A percentile compares a stretch with the other conserved stretches of the same genome.
These are phyloP conservation scores for Russula earlei DNA, from an alignment of 768 basidiomycete genomes.

Conservation along the genomic window DNA sequence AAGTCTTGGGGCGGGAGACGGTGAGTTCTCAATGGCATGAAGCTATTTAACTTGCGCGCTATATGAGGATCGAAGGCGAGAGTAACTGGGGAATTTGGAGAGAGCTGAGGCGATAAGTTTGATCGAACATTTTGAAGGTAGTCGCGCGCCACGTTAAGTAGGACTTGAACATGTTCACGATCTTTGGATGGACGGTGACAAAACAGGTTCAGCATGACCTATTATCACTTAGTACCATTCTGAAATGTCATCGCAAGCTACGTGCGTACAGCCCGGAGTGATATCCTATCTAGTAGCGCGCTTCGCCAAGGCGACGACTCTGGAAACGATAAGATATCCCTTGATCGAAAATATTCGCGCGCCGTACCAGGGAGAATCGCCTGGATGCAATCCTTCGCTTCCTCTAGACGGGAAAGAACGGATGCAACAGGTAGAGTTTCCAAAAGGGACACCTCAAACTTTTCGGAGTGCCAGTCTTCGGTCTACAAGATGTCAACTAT, in stretches of 20 bases:
- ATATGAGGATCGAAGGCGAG: slow-evolving; percentile 59
- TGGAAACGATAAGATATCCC: background rate
- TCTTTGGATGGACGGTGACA: slow-evolving; percentile 33
- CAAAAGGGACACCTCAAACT: slow-evolving; percentile 68
- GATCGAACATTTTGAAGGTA: slow-evolving; percentile 34
- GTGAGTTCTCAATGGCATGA: slow-evolving; percentile 58
- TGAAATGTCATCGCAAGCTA: background rate
- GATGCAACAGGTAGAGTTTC: slow-evolving; percentile 51
- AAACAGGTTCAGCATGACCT: slow-evolving; percentile 46
- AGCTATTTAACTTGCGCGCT: slow-evolving; percentile 54
- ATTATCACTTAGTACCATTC: background rate
- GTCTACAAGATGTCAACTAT: slow-evolving; percentile 35
- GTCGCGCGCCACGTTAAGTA: slow-evolving; percentile 34
- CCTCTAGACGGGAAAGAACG: slow-evolving; percentile 46
- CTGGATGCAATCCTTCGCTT: slow-evolving; percentile 53
- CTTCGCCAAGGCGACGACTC: slow-evolving; percentile 15
- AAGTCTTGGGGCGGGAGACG: slow-evolving; percentile 38
- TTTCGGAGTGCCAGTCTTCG: slow-evolving; percentile 88
- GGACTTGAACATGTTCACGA: slow-evolving; percentile 28
- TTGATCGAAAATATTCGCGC: background rate
- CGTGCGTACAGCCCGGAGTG: slow-evolving; percentile 13
- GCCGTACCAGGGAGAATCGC: slow-evolving; percentile 12
- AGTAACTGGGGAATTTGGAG: slow-evolving; percentile 37
- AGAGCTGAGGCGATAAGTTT: slow-evolving; percentile 30
- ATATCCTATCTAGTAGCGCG: slow-evolving; percentile 14